Conservation (phyloP, 371 early-diverging fungal genomes). For the Zancudomyces culisetae region DNA sequence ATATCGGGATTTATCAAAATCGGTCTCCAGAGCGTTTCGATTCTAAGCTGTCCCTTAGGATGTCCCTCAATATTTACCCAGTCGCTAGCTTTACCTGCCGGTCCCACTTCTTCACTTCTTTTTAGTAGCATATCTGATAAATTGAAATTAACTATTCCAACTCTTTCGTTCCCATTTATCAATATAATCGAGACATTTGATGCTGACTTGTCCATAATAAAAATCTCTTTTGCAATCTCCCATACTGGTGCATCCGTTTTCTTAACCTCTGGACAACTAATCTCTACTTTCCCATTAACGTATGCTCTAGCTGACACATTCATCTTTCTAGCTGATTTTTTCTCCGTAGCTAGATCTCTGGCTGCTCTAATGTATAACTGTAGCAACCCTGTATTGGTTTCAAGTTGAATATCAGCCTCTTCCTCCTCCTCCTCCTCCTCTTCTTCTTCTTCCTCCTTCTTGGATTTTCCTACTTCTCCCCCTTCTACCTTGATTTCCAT, state of each 20-base stretch:
- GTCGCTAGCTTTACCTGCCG: slow-evolving; percentile 8
- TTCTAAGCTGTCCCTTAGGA: slow-evolving; percentile 15
- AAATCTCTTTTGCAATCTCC: slow-evolving; percentile 24
- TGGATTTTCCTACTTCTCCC: neutral
- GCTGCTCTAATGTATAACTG: slow-evolving; percentile 24
- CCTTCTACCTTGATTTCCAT: neutral
- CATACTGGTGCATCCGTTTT: slow-evolving; percentile 21
- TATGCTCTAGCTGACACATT: slow-evolving; percentile 19
- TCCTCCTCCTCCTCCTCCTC: slow-evolving; percentile 10
- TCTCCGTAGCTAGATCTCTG: slow-evolving; percentile 17
- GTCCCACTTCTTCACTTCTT: slow-evolving; percentile 16
- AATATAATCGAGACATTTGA: slow-evolving; percentile 16
- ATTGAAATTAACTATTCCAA: slow-evolving; percentile 16
- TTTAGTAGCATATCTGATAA: slow-evolving; percentile 18
- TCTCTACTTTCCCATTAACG: slow-evolving; percentile 9
- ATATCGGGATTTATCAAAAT: slow-evolving; percentile 25
- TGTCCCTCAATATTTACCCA: slow-evolving; percentile 18
- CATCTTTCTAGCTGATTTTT: slow-evolving; percentile 20
- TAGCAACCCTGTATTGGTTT: slow-evolving; percentile 31
- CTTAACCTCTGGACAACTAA: slow-evolving; percentile 20
- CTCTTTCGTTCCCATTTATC: slow-evolving; percentile 6
- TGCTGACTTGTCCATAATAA: slow-evolving; percentile 18
- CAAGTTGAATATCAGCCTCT: slow-evolving; percentile 30
- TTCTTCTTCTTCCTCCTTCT: slow-evolving; percentile 1
- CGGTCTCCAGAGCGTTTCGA: slow-evolving; percentile 27